Evolutionary conservation across 1,284 basidiomycete genomes (phyloP).

Genomic region (Cutaneotrichosporon dermatis): DNA sequence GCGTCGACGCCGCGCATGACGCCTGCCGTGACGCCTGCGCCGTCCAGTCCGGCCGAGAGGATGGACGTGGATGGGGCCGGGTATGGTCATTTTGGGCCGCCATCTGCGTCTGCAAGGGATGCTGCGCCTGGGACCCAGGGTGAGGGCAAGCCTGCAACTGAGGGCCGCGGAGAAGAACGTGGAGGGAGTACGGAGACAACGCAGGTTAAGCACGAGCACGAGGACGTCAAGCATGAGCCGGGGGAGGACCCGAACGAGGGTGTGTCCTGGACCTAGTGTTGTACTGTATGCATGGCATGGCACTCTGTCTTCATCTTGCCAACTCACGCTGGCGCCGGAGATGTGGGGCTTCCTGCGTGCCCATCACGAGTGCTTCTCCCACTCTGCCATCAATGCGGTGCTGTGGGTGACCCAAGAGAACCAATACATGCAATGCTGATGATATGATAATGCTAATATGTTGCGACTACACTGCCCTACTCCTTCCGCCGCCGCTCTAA

Average conservation of each 20-base stretch:
- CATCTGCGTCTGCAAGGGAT: no score
- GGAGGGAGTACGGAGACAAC: not conserved
- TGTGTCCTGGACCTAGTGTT: conserved; percentile 4
- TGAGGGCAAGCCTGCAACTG: no score
- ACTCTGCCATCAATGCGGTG: no score
- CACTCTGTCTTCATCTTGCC: not conserved
- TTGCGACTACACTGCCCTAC: not conserved
- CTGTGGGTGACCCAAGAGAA: not conserved
- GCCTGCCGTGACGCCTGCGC: not conserved
- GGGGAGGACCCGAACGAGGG: not conserved
- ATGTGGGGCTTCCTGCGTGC: no score
- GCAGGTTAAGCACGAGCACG: not conserved
- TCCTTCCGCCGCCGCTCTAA: no score
- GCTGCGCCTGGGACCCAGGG: no score
- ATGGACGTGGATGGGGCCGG: no score
- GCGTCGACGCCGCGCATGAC: not conserved
- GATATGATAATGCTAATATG: not conserved
- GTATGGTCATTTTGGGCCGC: no score
- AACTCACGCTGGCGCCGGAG: no score
- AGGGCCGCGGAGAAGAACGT: not conserved
- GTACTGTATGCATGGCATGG: not conserved
- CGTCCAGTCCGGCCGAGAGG: not conserved
- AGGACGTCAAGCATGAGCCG: conserved; percentile 1
- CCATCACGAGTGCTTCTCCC: no score
- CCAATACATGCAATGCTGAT: not conserved